These are phyloP conservation scores for Penicillium palitans DNA, from an alignment of 2,329 filamentous ascomycete genomes.

Conservation along the genomic window DNA sequence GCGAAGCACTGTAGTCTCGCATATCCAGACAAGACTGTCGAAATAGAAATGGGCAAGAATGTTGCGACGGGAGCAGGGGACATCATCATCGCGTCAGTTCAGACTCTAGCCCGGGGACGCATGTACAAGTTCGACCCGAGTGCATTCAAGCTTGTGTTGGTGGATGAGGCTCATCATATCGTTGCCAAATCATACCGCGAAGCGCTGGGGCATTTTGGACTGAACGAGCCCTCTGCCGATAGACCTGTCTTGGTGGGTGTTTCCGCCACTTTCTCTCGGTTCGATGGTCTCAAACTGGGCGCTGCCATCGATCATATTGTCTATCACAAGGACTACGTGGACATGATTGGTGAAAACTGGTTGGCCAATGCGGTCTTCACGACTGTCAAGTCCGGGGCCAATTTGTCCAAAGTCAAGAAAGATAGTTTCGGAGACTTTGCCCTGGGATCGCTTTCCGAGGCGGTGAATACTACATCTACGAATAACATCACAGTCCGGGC, in stretches of 20 bases:
- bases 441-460: slow-evolving; percentile 71
- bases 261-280: slow-evolving; percentile 76
- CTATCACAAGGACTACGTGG: slow-evolving; percentile 82
- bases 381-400: slow-evolving; percentile 78
- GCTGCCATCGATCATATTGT: slow-evolving; percentile 91
- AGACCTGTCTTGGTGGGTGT: slow-evolving; percentile 79
- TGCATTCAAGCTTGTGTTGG: slow-evolving; percentile 83
- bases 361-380: slow-evolving; percentile 91
- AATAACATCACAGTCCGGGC: slow-evolving; percentile 84
- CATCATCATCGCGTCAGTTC: slow-evolving; percentile 89
- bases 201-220: slow-evolving; percentile 74
- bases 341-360: slow-evolving; percentile 89
- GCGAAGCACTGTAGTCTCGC: slow-evolving; percentile 76
- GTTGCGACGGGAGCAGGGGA: slow-evolving; percentile 79
- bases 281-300: slow-evolving; percentile 80
- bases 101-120: slow-evolving; percentile 76
- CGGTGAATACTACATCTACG: slow-evolving; percentile 75
- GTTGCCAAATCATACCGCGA: slow-evolving; percentile 78
- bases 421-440: slow-evolving; percentile 76
- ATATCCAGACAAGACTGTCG: slow-evolving; percentile 78
- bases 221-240: slow-evolving; percentile 53
- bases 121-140: slow-evolving; percentile 78
- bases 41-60: slow-evolving; percentile 84
- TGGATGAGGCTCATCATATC: slow-evolving; percentile 97
- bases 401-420: slow-evolving; percentile 70